Conservation (phyloP, 2,329 filamentous ascomycete species). For the Sclerotinia glacialis region DNA sequence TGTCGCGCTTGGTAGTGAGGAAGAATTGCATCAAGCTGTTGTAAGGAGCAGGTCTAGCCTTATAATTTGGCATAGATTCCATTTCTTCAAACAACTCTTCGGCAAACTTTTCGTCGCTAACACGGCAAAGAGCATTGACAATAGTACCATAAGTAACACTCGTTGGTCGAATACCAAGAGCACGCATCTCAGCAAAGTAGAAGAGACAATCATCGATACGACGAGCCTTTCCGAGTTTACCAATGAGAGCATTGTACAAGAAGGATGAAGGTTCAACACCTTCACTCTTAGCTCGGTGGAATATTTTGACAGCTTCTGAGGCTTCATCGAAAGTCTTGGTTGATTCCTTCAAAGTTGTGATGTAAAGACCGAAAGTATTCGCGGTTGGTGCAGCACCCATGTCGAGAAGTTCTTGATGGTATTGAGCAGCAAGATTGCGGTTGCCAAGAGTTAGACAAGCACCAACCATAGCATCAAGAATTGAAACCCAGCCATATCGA, state of each 20-base stretch:
- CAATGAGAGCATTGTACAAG: slow-evolving; percentile 96
- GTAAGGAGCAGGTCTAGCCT: slow-evolving; percentile 93
- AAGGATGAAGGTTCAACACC: slow-evolving; percentile 96
- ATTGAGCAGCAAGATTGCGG: slow-evolving; percentile 76
- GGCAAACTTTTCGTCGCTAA: slow-evolving; percentile 95
- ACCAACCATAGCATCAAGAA: slow-evolving; percentile 94
- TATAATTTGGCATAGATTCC: slow-evolving; percentile 99
- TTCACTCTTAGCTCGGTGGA: slow-evolving; percentile 87
- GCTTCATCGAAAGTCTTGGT: slow-evolving; percentile 98
- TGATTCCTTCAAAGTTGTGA: slow-evolving; percentile 97
- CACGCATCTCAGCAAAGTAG: slow-evolving; percentile 97
- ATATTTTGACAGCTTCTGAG: slow-evolving; percentile 94
- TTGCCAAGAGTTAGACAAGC: slow-evolving; percentile 82
- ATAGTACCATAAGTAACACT: slow-evolving; percentile 98
- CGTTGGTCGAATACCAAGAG: slow-evolving; percentile 86
- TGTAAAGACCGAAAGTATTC: slow-evolving; percentile 97
- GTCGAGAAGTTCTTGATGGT: slow-evolving; percentile 84
- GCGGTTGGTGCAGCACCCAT: slow-evolving; percentile 91
- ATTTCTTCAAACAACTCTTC: slow-evolving; percentile 99
- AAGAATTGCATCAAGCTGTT: slow-evolving; percentile 99
- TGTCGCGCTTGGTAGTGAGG: slow-evolving; percentile 94
- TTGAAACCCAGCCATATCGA: slow-evolving; percentile 93
- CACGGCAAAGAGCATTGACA: slow-evolving; percentile 94
- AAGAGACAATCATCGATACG: slow-evolving; percentile 97
- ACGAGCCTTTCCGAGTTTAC: slow-evolving; percentile 95